phyloP scores from a whole-genome alignment of 352 stramenopile species.

The Pythium scleroteichum region DNA sequence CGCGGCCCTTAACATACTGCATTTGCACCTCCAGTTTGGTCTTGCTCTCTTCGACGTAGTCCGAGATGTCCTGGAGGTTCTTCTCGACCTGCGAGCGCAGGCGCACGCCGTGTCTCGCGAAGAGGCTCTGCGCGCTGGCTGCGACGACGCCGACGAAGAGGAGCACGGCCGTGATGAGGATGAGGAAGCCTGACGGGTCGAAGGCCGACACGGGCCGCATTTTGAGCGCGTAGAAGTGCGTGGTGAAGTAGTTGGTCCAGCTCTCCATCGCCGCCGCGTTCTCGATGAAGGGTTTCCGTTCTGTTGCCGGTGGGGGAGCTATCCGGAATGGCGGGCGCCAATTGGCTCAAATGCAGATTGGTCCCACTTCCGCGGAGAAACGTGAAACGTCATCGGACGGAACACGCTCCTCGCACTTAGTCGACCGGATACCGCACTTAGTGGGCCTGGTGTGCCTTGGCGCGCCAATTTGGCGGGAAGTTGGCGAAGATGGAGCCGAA shows the following conservation, averaged over 20 bases:
- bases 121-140: slow-evolving; percentile 43
- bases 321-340: background rate
- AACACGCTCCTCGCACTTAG: slow-evolving; percentile 8
- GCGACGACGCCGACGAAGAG: slow-evolving; percentile 67
- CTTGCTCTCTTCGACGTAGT: slow-evolving; percentile 69
- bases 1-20: slow-evolving; percentile 67
- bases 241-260: slow-evolving; percentile 73
- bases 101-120: slow-evolving; percentile 39
- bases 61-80: slow-evolving; percentile 75
- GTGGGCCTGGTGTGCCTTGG: background rate
- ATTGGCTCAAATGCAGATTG: background rate
- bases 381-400: slow-evolving; percentile 1
- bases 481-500: background rate
- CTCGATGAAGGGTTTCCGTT: background rate
- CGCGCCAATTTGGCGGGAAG: slow-evolving; percentile 24
- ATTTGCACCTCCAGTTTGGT: slow-evolving; percentile 68
- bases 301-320: background rate
- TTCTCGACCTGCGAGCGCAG: slow-evolving; percentile 64
- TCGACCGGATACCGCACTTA: background rate
- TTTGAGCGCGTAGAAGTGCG: slow-evolving; percentile 86
- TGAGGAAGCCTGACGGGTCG: slow-evolving; percentile 85
- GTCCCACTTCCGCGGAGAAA: background rate
- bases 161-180: slow-evolving; percentile 69
- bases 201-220: slow-evolving; percentile 81
- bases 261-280: slow-evolving; percentile 18